phyloP scores from a whole-genome alignment of 2,329 filamentous ascomycete genomes.

The Sclerotinia sclerotiorum region DNA sequence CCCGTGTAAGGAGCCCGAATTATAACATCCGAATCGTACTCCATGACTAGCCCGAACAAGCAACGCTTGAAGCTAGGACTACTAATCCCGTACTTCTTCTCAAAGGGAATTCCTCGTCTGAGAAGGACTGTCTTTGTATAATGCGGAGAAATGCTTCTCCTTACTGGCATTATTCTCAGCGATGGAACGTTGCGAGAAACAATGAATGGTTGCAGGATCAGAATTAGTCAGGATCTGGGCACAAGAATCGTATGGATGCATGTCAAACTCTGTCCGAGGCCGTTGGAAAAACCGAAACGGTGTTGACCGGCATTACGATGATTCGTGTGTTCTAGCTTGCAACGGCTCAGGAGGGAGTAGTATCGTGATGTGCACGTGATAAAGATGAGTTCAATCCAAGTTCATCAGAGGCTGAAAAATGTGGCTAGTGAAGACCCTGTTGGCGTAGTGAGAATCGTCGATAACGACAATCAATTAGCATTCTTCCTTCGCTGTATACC shows the following conservation, averaged over 20 bases:
- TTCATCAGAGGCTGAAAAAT: background rate
- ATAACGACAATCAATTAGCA: background rate
- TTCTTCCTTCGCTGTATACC: background rate
- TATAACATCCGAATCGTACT: background rate
- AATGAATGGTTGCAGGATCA: background rate
- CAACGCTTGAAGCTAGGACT: background rate
- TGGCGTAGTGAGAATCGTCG: background rate
- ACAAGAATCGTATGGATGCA: background rate
- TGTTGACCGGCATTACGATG: background rate
- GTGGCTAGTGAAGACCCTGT: background rate
- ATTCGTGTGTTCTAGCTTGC: background rate
- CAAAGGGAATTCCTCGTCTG: no score
- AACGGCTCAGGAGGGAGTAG: no score
- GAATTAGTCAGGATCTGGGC: background rate
- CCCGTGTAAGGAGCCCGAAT: background rate
- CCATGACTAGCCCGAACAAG: background rate
- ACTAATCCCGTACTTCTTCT: background rate
- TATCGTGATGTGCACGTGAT: background rate
- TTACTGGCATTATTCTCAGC: no score
- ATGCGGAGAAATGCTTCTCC: no score
- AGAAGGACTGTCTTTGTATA: no score
- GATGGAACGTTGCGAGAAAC: background rate
- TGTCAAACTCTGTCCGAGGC: background rate
- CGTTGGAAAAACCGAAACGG: background rate
- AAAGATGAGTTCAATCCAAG: background rate